These are phyloP conservation scores for Grosmannia serpens DNA, from an alignment of 2,329 filamentous ascomycete genomes.

Conservation along the genomic window DNA sequence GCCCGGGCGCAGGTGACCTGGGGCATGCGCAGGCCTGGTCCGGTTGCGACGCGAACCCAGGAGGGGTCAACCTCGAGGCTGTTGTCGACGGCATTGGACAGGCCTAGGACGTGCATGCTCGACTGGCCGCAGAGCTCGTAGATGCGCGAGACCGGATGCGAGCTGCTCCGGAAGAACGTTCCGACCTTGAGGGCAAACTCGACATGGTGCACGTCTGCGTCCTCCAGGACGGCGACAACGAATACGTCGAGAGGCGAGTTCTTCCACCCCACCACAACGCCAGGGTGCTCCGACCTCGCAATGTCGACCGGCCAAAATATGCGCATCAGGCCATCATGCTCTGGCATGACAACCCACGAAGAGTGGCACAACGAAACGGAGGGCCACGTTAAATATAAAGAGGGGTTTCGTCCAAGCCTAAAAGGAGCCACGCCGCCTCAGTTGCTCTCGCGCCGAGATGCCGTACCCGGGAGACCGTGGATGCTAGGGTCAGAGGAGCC, in stretches of 20 bases:
- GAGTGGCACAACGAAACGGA: background rate
- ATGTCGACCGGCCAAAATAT: constrained; percentile 96
- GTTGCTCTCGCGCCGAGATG: constrained; percentile 89
- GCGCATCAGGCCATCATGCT: constrained; percentile 84
- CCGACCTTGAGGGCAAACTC: constrained; percentile 79
- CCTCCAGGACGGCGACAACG: constrained; percentile 78
- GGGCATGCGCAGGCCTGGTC: constrained; percentile 45
- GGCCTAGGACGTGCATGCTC: constrained; percentile 75
- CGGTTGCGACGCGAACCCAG: constrained; percentile 53
- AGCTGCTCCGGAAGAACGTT: constrained; percentile 71
- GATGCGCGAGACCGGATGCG: constrained; percentile 68
- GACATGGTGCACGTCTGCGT: constrained; percentile 78
- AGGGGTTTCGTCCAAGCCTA: constrained; percentile 32
- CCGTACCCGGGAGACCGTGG: constrained; percentile 66
- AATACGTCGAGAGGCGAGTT: constrained; percentile 88
- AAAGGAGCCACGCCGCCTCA: constrained; percentile 89
- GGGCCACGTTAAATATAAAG: constrained; percentile 9
- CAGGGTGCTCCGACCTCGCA: constrained; percentile 57
- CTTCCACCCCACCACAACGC: constrained; percentile 88
- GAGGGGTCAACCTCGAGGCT: constrained; percentile 48
- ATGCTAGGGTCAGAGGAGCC: constrained; percentile 43
- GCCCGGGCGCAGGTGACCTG: constrained; percentile 61
- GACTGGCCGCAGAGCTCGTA: constrained; percentile 74
- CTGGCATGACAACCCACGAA: constrained; percentile 44
- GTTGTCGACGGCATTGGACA: constrained; percentile 52